Conservation (phyloP, 129 eudicot genomes). For the Arctium minus region DNA sequence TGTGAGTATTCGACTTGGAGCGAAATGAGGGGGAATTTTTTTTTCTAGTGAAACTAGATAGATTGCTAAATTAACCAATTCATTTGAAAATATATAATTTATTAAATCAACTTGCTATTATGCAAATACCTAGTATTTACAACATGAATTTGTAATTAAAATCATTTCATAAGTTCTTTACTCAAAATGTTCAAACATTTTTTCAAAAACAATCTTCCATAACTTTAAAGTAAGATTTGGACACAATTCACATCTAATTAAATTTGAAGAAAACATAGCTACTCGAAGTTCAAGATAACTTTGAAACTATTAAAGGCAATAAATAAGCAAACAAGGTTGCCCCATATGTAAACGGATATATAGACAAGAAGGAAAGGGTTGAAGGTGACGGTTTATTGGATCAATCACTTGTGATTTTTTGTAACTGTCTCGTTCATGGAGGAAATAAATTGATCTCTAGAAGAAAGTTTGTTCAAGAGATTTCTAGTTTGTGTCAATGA, state of each 20-base stretch:
- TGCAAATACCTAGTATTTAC: not conserved
- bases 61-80: not conserved
- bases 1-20: no score
- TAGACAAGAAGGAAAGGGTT: no score
- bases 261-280: not conserved
- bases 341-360: no score
- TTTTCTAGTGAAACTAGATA: not conserved
- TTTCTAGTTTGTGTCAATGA: no score
- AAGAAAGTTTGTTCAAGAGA: no score
- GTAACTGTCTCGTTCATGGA: no score
- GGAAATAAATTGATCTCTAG: no score
- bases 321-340: no score
- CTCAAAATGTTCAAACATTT: not conserved
- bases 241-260: not conserved
- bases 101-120: no score
- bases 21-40: not conserved
- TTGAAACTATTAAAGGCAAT: no score
- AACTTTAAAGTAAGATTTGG: not conserved
- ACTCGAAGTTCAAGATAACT: not conserved
- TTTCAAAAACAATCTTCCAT: not conserved
- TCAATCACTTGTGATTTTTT: no score
- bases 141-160: not conserved
- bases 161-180: not conserved
- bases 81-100: not conserved
- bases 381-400: no score